A percentile compares a stretch with the other conserved stretches of the same genome.
Conservation (phyloP, 2,329 filamentous ascomycete genomes). For the Rhynchosporium agropyri region DNA sequence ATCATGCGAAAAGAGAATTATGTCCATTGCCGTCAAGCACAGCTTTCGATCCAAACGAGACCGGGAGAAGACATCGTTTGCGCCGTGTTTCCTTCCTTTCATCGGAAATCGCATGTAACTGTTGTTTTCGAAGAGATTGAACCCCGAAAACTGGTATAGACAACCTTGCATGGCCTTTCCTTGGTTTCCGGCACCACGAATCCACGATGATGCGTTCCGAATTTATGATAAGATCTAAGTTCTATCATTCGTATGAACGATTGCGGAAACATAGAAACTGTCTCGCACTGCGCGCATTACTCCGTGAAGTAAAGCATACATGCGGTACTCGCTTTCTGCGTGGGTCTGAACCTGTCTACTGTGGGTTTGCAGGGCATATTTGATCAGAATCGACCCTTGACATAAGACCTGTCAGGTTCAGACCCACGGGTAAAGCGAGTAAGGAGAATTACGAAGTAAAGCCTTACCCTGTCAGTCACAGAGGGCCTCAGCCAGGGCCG, state of each 20-base stretch:
- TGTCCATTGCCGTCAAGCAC: slow-evolving; percentile 4
- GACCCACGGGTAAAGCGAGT: slow-evolving; percentile 1
- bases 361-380: no score
- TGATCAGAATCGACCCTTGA: no score
- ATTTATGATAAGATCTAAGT: background rate
- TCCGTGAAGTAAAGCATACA: no score
- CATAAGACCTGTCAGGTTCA: no score
- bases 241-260: slow-evolving; percentile 2
- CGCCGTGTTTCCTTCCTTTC: background rate
- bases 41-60: background rate
- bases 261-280: slow-evolving; percentile 1
- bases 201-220: background rate
- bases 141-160: slow-evolving; percentile 7
- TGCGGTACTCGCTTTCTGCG: no score
- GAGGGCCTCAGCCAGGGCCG: background rate
- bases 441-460: background rate
- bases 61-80: slow-evolving; percentile 17
- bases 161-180: slow-evolving; percentile 11
- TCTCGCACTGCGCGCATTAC: no score
- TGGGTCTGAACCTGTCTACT: no score
- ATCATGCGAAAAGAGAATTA: background rate
- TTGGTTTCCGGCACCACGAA: background rate
- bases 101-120: slow-evolving; percentile 3
- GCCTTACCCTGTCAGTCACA: background rate
- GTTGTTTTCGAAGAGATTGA: background rate